Conservation (phyloP, 805 yeast species). For the Saccharomycopsis javanensis region DNA sequence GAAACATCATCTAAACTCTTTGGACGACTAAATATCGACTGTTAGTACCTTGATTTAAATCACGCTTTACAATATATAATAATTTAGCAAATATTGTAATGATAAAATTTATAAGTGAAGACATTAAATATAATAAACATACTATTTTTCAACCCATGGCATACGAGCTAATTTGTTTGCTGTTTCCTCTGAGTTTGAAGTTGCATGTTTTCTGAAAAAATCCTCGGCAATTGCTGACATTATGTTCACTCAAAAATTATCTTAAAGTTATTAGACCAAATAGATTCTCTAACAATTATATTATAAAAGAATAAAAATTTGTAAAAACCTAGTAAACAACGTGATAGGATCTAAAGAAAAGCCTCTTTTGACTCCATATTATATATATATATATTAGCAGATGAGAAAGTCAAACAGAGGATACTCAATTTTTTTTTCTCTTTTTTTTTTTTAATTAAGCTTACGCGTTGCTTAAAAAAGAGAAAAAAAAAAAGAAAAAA, state of each 20-base stretch:
- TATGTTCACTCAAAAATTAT: neutral
- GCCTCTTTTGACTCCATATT: too few species aligned
- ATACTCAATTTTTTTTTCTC: too few species aligned
- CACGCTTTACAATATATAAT: too few species aligned
- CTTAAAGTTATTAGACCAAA: neutral
- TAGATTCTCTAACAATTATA: neutral
- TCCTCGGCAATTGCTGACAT: conserved; percentile 6
- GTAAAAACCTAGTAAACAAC: neutral
- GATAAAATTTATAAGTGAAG: conserved; percentile 3
- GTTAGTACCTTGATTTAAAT: too few species aligned
- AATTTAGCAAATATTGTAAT: too few species aligned
- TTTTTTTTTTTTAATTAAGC: too few species aligned
- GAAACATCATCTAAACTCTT: conserved; percentile 76
- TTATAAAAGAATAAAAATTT: too few species aligned
- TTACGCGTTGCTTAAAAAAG: too few species aligned
- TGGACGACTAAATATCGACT: conserved; percentile 51
- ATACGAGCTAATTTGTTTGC: conserved; percentile 10
- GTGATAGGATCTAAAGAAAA: too few species aligned
- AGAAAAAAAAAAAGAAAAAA: neutral
- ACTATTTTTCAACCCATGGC: conserved; percentile 93
- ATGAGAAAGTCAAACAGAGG: too few species aligned
- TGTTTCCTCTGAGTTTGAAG: conserved; percentile 1
- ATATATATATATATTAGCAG: too few species aligned
- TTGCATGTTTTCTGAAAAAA: neutral
- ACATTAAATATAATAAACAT: conserved; percentile 6